Evolutionary conservation across 805 yeast species (phyloP), one percentile per base, ranked within the genome.

Genomic region (Yamadazyma sp.): DNA sequence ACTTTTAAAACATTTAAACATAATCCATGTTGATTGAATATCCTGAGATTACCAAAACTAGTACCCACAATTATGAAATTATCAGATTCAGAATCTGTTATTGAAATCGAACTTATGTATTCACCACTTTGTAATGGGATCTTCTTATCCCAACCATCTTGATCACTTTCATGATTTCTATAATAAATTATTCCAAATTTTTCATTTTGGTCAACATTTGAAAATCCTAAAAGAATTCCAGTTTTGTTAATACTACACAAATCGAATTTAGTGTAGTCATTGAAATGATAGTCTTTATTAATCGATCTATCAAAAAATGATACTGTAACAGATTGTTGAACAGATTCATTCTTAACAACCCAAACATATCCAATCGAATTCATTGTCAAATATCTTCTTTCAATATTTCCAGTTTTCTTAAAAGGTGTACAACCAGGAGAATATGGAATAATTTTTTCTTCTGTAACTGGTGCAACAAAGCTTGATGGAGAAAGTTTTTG

Each of bases 341-440:
- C 40, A 12, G 23, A 23, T 6, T 39, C 43, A 15, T 50, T 53
- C 34, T 75, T 72, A 9, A 86, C 93, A 0, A 87, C 69, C 77
- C 94, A 84, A 0, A 80, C 82, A 53, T 86, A 85, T 0, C 97
- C 98, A 19, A 79, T 63, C 7, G 82, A 68, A 48, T 86, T 86
- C 72, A 89, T 86, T 14, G 87, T 78, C 26, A 91, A 60, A 49
- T 87, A 89, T 35, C 96, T 69, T 57, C 91, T 75, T 34, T 78
- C 75, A 4, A 63, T 67, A 10, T 36, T 44, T 2, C 62, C 49
- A 8, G 50, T 30, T 29, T 47, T 36, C n/a, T 33, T 44, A 30
- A 47, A 47, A 0, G 96, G 95, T 0, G 98, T 91, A 5, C 83
- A 76, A 1, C 98, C 98, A 1, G 86, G 84, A 3, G 95, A 86